Evolutionary conservation across 2,329 filamentous ascomycete species (phyloP).

Genomic region (Graphium sp.): DNA sequence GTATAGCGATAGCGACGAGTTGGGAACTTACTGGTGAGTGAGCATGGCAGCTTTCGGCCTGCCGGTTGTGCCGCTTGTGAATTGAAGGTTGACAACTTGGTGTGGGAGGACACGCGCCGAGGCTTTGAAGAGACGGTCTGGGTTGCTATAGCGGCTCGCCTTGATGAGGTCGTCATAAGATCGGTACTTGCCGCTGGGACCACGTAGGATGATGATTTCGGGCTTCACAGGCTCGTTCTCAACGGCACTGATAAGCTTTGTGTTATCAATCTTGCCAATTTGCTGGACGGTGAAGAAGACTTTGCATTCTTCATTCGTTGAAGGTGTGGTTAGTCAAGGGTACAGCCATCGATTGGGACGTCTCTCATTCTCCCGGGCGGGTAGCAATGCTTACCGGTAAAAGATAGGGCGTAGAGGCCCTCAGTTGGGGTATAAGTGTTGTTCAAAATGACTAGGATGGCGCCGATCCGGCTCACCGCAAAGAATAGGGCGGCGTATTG

Average conservation of each 20-base stretch:
- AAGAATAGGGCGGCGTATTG: slow-evolving; percentile 69
- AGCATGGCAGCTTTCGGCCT: slow-evolving; percentile 60
- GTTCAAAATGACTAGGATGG: slow-evolving; percentile 61
- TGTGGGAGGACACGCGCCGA: slow-evolving; percentile 41
- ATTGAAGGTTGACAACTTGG: slow-evolving; percentile 58
- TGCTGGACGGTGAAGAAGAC: slow-evolving; percentile 55
- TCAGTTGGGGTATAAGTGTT: slow-evolving; percentile 67
- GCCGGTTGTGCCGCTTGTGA: slow-evolving; percentile 61
- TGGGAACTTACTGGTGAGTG: slow-evolving; percentile 41
- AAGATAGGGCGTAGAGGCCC: slow-evolving; percentile 52
- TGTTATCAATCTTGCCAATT: slow-evolving; percentile 51
- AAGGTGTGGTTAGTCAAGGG: not conserved
- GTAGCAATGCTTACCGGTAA: slow-evolving; percentile 47
- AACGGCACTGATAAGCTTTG: slow-evolving; percentile 36
- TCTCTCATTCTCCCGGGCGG: no score
- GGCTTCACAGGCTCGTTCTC: slow-evolving; percentile 24
- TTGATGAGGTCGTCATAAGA: slow-evolving; percentile 43
- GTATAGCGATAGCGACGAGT: not conserved
- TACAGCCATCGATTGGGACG: not conserved
- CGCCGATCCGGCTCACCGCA: slow-evolving; percentile 49
- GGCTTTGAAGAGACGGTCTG: slow-evolving; percentile 31
- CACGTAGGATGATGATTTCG: slow-evolving; percentile 44
- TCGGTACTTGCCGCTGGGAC: slow-evolving; percentile 31
- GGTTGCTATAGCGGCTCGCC: slow-evolving; percentile 28
- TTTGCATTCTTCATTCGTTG: slow-evolving; percentile 40